Evolutionary conservation across 208 protist species (phyloP).

Genomic region (Porcisia deanei): DNA sequence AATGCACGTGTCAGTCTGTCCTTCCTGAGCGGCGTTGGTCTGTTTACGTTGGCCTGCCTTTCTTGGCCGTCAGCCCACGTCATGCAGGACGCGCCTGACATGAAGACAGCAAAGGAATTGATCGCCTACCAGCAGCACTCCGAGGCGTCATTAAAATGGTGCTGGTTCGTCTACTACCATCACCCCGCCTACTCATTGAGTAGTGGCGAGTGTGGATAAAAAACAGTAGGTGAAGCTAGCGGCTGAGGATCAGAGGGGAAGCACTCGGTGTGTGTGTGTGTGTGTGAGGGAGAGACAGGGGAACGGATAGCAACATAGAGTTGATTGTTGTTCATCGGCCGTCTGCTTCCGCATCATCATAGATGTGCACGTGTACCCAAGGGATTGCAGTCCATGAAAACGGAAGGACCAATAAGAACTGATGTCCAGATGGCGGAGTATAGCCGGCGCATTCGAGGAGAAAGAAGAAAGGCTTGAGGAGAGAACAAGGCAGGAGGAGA

Average conservation of each 20-base stretch:
- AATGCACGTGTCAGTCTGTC: constrained; percentile 62
- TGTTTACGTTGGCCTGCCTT: constrained; percentile 44
- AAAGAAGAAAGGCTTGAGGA: too few relatives aligned
- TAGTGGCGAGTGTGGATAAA: background rate
- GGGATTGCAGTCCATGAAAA: too few relatives aligned
- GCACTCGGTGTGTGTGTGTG: background rate
- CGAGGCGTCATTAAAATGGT: constrained; percentile 63
- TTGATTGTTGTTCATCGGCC: background rate
- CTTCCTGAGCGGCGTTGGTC: constrained; percentile 50
- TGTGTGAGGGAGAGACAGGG: background rate
- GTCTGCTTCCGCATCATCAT: background rate
- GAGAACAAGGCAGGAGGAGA: too few relatives aligned
- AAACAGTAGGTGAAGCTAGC: background rate
- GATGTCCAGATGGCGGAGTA: too few relatives aligned
- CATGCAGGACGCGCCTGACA: constrained; percentile 60
- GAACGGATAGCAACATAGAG: background rate
- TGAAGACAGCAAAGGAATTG: constrained; percentile 45
- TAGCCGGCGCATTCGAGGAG: too few relatives aligned
- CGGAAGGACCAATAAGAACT: too few relatives aligned
- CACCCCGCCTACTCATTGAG: constrained; percentile 64
- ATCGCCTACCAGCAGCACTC: constrained; percentile 72
- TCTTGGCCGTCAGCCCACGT: constrained; percentile 52
- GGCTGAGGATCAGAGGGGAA: too few relatives aligned
- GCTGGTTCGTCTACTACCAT: constrained; percentile 87
- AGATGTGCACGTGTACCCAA: too few relatives aligned